A percentile compares a stretch with the other conserved stretches of the same genome.
phyloP scores from a whole-genome alignment of 148 eudicot genomes.

The Cornus florida region DNA sequence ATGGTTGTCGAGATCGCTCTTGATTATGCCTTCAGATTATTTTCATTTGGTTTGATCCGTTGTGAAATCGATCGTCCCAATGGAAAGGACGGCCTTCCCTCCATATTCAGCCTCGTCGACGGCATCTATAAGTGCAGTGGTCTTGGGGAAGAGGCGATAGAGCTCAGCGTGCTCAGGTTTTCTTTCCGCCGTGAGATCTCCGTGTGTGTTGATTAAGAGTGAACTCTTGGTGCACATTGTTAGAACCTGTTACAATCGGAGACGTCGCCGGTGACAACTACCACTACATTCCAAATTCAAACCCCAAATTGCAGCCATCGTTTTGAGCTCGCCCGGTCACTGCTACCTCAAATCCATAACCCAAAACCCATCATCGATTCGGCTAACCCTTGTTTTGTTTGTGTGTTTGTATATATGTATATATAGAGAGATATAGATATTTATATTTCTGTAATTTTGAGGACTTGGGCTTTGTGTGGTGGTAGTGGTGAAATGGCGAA shows the following conservation, averaged over 20 bases:
- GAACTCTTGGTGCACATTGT: conserved; percentile 74
- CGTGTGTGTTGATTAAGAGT: conserved; percentile 50
- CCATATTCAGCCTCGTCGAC: conserved; percentile 46
- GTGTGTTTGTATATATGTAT: no score
- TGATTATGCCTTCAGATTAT: conserved; percentile 57
- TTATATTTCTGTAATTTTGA: no score
- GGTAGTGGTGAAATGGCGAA: no score
- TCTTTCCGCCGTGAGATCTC: conserved; percentile 71
- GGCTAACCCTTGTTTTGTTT: no score
- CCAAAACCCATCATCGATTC: no score
- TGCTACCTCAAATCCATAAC: no score
- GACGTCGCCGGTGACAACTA: no score
- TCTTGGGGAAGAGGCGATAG: conserved; percentile 61
- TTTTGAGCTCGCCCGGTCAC: no score
- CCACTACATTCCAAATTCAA: no score
- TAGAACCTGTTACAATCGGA: conserved; percentile 80
- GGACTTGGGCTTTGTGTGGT: no score
- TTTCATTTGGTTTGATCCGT: conserved; percentile 52
- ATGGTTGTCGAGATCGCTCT: conserved; percentile 80
- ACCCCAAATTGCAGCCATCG: no score
- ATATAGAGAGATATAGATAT: no score
- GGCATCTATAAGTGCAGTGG: conserved; percentile 58
- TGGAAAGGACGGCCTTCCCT: not conserved
- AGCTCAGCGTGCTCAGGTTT: conserved; percentile 60
- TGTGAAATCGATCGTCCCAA: conserved; percentile 56